Evolutionary conservation across 2,329 filamentous ascomycete genomes (phyloP).

Genomic region (Lasiodiplodia theobromae): DNA sequence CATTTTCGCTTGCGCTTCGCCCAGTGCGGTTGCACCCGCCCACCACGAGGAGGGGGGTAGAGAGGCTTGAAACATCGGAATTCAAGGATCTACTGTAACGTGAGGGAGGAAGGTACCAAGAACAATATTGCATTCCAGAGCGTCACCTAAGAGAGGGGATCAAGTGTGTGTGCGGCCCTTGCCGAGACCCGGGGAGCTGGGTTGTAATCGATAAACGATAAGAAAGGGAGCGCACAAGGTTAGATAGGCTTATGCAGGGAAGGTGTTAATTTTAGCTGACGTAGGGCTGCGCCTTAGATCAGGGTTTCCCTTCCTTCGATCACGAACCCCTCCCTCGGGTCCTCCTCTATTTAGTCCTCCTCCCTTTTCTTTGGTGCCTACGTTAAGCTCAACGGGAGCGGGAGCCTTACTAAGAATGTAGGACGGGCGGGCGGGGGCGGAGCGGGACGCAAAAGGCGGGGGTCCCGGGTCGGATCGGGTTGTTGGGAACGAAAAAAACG

Average conservation of each 20-base stretch:
- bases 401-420: not conserved
- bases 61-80: not conserved
- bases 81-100: conserved; percentile 11
- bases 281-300: not conserved
- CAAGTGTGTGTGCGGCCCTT: not conserved
- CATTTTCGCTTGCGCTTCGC: not conserved
- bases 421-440: not conserved
- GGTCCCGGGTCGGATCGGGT: not conserved
- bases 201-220: not conserved
- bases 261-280: not conserved
- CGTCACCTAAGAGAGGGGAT: not conserved
- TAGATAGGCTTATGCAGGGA: not conserved
- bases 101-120: not conserved
- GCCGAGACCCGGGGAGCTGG: not conserved
- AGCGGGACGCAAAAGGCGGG: not conserved
- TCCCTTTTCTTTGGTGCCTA: not conserved
- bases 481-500: not conserved
- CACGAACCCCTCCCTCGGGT: not conserved
- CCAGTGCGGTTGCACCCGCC: not conserved
- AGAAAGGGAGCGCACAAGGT: not conserved
- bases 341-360: not conserved
- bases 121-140: not conserved
- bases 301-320: not conserved
- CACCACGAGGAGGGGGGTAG: not conserved
- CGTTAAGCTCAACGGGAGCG: not conserved